Percentiles rank a stretch among this genome's conserved stretches.
phyloP scores from a whole-genome alignment of 1,284 basidiomycete genomes.

The Leccinum solheimii region DNA sequence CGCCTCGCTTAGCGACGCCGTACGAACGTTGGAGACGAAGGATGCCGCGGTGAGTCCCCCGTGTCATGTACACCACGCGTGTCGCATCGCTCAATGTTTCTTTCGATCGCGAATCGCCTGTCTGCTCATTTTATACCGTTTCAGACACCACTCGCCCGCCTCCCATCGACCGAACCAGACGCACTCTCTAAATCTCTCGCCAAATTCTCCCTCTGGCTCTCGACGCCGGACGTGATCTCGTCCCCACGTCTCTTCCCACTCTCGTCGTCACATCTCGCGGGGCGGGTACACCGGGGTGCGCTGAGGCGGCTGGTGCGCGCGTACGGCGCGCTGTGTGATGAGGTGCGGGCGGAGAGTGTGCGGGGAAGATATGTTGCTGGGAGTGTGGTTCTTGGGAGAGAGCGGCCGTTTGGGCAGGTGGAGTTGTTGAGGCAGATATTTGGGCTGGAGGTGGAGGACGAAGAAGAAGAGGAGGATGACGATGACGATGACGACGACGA shows the following conservation, averaged over 20 bases:
- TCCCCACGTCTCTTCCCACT: slow-evolving; percentile 76
- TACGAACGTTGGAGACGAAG: slow-evolving; percentile 57
- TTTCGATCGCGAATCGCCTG: neutral
- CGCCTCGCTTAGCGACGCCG: slow-evolving; percentile 53
- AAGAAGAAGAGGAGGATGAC: neutral
- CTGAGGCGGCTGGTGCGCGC: slow-evolving; percentile 65
- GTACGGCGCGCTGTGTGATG: slow-evolving; percentile 72
- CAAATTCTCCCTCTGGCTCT: slow-evolving; percentile 69
- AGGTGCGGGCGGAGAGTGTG: slow-evolving; percentile 67
- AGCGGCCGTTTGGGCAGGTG: slow-evolving; percentile 78
- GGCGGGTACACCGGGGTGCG: slow-evolving; percentile 72
- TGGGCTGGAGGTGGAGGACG: slow-evolving; percentile 53
- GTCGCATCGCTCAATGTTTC: neutral
- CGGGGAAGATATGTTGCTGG: slow-evolving; percentile 76
- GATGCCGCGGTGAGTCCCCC: slow-evolving; percentile 51
- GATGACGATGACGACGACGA: neutral
- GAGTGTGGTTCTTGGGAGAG: slow-evolving; percentile 81
- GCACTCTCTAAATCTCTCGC: slow-evolving; percentile 56
- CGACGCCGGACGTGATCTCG: slow-evolving; percentile 71
- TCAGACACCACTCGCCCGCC: slow-evolving; percentile 75
- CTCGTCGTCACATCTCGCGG: slow-evolving; percentile 64
- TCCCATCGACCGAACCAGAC: slow-evolving; percentile 56
- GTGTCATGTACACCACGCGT: neutral
- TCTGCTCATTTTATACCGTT: neutral
- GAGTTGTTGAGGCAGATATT: slow-evolving; percentile 73